These are phyloP conservation scores for Lumnitzera littorea DNA, from an alignment of 345 rosid species.

Conservation along the genomic window DNA sequence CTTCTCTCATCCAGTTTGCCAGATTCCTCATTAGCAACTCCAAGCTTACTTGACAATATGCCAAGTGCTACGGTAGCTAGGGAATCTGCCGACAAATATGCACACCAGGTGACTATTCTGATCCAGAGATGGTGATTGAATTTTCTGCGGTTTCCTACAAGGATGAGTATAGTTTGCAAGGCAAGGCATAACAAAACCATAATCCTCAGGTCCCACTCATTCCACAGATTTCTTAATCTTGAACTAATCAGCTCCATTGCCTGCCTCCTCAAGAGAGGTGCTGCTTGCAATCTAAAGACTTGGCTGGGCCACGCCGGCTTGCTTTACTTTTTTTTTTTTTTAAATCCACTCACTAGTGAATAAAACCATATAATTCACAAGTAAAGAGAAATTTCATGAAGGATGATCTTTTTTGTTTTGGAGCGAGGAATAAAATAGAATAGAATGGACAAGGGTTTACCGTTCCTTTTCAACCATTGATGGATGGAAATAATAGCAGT, in stretches of 20 bases:
- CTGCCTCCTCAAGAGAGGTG: no score
- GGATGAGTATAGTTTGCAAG: not conserved
- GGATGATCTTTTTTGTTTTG: no score
- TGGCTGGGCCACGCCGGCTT: no score
- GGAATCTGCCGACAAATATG: constrained; percentile 24
- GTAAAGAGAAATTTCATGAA: no score
- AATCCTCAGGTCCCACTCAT: constrained; percentile 1
- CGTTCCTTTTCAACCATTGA: no score
- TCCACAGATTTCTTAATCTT: constrained; percentile 2
- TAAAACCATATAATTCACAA: no score
- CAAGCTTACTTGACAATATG: constrained; percentile 12
- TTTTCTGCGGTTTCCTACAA: constrained; percentile 7
- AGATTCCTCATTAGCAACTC: not conserved
- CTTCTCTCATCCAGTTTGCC: not conserved
- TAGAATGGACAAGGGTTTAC: no score
- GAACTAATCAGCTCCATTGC: not conserved
- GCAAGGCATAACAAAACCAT: not conserved
- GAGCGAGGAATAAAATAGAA: no score
- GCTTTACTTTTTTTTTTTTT: no score
- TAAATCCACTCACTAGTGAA: no score
- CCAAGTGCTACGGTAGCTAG: constrained; percentile 19
- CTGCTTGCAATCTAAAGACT: no score
- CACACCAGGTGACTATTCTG: constrained; percentile 9
- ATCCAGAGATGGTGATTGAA: not conserved
- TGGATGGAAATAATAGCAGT: no score